A percentile compares a stretch with the other conserved stretches of the same genome.
phyloP scores from a whole-genome alignment of 495 filamentous ascomycete genomes.

The Aspergillus olivimuriae region DNA sequence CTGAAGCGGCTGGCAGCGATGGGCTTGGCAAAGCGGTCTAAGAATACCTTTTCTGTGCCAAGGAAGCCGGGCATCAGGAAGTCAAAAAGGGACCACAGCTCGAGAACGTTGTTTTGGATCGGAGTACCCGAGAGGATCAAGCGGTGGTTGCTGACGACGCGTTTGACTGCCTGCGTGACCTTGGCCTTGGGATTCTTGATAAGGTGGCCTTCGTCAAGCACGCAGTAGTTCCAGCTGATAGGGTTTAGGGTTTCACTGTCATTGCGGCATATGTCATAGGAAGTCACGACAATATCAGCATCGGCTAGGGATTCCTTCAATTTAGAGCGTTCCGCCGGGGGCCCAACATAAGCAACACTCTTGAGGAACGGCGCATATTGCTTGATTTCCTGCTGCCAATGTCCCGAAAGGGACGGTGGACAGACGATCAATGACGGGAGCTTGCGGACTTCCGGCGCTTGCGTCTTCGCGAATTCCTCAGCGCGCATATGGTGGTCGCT shows the following conservation, averaged over 20 bases:
- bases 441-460: constrained; percentile 65
- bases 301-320: constrained; percentile 59
- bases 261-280: constrained; percentile 94
- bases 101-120: constrained; percentile 96
- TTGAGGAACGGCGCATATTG: constrained; percentile 91
- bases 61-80: constrained; percentile 99
- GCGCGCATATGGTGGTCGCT: constrained; percentile 92
- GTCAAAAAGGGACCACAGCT: constrained; percentile 98
- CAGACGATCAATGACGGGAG: constrained; percentile 93
- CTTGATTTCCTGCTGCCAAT: constrained; percentile 97
- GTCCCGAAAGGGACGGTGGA: constrained; percentile 93
- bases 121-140: constrained; percentile 95
- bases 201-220: constrained; percentile 93
- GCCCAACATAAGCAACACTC: constrained; percentile 83
- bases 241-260: constrained; percentile 78
- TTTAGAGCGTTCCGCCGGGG: constrained; percentile 68
- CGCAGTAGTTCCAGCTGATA: constrained; percentile 92
- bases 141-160: constrained; percentile 80
- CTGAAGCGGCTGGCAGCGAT: constrained; percentile 91
- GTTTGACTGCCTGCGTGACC: constrained; percentile 85
- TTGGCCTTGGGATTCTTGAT: constrained; percentile 98
- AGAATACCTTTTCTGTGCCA: constrained; percentile 96
- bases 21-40: constrained; percentile 94
- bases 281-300: constrained; percentile 91
- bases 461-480: constrained; percentile 78